Base-by-base conservation (phyloP, 73 alveolate species). In the Durusdinium trenchii region DNA sequence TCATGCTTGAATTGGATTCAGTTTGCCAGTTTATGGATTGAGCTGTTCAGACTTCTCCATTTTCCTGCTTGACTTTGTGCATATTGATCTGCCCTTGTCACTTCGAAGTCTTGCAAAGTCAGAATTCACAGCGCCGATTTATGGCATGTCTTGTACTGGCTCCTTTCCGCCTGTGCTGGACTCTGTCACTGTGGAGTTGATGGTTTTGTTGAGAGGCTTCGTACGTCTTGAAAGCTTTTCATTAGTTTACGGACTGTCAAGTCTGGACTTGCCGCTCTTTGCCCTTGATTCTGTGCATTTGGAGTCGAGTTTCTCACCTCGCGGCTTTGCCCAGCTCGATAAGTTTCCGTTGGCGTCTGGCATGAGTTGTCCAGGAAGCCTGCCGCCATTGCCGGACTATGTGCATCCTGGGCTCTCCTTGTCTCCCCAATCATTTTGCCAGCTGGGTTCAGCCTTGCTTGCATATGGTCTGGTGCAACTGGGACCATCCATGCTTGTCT, bases 71-170 rank as follows among this genome's bases (percentile, higher is more conserved):
- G 99, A 94, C 82, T 94, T 57, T n/a, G 93, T 76, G 42, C 36
- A 38, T 30, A 40, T 45, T 6, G 99, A 81, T 30, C 48, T 67
- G 16, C 10, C 40, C 36, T 79, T 54, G 99, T 45, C 40, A 32
- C 64, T 32, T 28, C 61, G 45, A 84, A 94, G 99, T 79, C 50
- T 52, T 75, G 91, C 99, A 23, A 47, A 64, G 48, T 48, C 38
- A 23, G 99, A 38, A n/a, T 40, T n/a, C 35, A 73, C 83, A 28
- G 42, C 42, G 35, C 57, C 64, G 35, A 35, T 42, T 12, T 94
- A 94, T 57, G 99, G 99, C 82, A 76, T 94, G 99, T 40, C 94
- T 23, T 32, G 99, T 45, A 3, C 45, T 40, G 99, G 83, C 10
- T 76, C 42, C 32, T 42, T 46, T 2, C 62, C 36, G n/a, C 48